Evolutionary conservation across 2,329 filamentous ascomycete species (phyloP).

Genomic region (Verruconis gallopava): DNA sequence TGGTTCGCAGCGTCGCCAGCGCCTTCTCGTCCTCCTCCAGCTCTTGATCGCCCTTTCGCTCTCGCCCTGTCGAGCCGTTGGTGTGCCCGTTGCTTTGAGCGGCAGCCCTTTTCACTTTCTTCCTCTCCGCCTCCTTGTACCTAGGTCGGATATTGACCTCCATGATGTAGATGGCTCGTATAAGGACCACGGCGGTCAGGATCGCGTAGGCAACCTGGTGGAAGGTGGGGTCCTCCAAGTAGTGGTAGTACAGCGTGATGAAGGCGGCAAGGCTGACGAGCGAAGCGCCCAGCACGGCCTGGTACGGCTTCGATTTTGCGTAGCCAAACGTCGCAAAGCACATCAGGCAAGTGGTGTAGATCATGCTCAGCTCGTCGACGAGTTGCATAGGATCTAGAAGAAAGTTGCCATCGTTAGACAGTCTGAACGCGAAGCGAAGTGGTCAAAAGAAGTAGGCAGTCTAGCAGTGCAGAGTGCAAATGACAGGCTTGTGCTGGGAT

Average conservation of each 20-base stretch:
- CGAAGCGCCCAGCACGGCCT: conserved; percentile 42
- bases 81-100: conserved; percentile 14
- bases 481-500: background rate
- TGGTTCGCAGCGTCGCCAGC: conserved; percentile 44
- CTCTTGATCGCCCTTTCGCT: conserved; percentile 11
- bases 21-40: conserved; percentile 43
- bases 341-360: conserved; percentile 59
- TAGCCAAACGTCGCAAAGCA: conserved; percentile 63
- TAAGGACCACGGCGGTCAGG: conserved; percentile 56
- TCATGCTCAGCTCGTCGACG: conserved; percentile 58
- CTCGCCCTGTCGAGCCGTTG: background rate
- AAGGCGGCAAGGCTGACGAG: conserved; percentile 42
- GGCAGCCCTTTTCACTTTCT: conserved; percentile 29
- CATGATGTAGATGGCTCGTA: conserved; percentile 68
- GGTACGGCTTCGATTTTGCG: conserved; percentile 39
- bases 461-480: background rate
- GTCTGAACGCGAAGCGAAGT: background rate
- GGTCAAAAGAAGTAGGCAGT: no score
- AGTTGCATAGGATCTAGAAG: conserved; percentile 53
- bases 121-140: conserved; percentile 29
- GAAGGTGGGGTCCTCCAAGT: conserved; percentile 69
- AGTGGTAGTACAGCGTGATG: conserved; percentile 71
- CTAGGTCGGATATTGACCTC: conserved; percentile 50
- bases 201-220: conserved; percentile 69
- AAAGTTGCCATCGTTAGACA: conserved; percentile 12